Evolutionary conservation across 257 asterid genomes (phyloP).

Genomic region (Primulina eburnea): DNA sequence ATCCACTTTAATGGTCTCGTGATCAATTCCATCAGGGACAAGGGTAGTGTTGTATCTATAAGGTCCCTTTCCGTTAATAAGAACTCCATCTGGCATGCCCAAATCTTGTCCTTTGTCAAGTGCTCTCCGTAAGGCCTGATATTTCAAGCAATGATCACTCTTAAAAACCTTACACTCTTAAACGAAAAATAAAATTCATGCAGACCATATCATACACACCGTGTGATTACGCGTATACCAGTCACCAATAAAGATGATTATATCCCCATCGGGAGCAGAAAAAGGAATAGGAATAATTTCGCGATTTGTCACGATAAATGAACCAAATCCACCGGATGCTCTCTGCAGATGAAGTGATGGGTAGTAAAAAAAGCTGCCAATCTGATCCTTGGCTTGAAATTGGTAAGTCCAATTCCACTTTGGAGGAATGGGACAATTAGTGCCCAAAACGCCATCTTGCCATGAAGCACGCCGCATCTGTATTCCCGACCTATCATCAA

Average conservation of each 20-base stretch:
- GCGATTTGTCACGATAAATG: slow-evolving; percentile 65
- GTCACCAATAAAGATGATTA: slow-evolving; percentile 81
- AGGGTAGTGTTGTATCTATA: slow-evolving; percentile 70
- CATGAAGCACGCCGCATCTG: slow-evolving; percentile 93
- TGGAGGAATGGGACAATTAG: slow-evolving; percentile 85
- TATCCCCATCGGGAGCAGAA: slow-evolving; percentile 73
- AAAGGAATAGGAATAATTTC: slow-evolving; percentile 65
- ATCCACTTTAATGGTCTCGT: slow-evolving; percentile 76
- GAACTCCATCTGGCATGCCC: slow-evolving; percentile 97
- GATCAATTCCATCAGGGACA: slow-evolving; percentile 80
- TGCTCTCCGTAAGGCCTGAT: slow-evolving; percentile 57
- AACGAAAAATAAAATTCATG: not conserved
- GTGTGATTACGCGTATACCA: slow-evolving; percentile 82
- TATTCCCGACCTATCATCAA: slow-evolving; percentile 66
- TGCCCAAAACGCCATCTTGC: slow-evolving; percentile 97
- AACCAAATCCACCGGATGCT: slow-evolving; percentile 90
- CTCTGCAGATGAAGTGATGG: slow-evolving; percentile 89
- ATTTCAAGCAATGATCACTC: not conserved
- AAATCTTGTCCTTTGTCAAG: slow-evolving; percentile 67
- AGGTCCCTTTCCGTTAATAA: slow-evolving; percentile 96
- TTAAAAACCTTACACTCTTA: slow-evolving; percentile 1
- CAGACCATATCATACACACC: slow-evolving; percentile 37
- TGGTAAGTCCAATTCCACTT: slow-evolving; percentile 89
- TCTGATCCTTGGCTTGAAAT: slow-evolving; percentile 97
- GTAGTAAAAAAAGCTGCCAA: slow-evolving; percentile 84